A percentile compares a stretch with the other conserved stretches of the same genome.
phyloP scores from a whole-genome alignment of 73 alveolate species.

The Uronychia binucleata region DNA sequence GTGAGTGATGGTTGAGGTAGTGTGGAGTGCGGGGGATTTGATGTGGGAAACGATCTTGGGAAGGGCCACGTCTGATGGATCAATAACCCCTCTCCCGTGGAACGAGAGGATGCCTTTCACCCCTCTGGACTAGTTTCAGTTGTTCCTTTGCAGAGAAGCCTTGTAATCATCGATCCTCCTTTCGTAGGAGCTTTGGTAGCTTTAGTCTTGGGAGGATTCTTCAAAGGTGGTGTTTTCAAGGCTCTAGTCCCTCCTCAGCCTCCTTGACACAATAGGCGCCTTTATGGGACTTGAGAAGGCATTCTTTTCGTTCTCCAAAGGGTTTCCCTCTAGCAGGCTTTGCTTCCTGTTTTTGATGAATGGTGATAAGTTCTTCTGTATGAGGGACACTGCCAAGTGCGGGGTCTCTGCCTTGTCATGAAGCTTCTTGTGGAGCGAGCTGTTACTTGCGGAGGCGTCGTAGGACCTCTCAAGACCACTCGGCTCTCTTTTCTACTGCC shows the following conservation, averaged over 20 bases:
- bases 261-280: not conserved
- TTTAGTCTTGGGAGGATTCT: not conserved
- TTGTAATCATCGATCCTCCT: not conserved
- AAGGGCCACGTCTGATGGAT: not conserved
- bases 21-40: too few species aligned
- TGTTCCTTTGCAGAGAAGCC: not conserved
- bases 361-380: not conserved
- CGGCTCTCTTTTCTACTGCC: not conserved
- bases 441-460: not conserved
- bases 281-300: not conserved
- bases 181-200: not conserved
- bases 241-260: not conserved
- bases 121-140: not conserved
- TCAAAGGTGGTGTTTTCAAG: not conserved
- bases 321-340: not conserved
- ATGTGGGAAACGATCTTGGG: not conserved
- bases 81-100: not conserved
- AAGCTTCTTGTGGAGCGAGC: not conserved
- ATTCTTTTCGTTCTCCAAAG: not conserved
- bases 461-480: not conserved
- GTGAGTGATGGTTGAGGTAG: too few species aligned
- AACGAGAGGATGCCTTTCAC: not conserved
- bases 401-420: not conserved
- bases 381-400: not conserved
- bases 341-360: not conserved